Base-by-base conservation (phyloP, 192 early-diverging fungal genomes). In the Coemansia sp. region DNA sequence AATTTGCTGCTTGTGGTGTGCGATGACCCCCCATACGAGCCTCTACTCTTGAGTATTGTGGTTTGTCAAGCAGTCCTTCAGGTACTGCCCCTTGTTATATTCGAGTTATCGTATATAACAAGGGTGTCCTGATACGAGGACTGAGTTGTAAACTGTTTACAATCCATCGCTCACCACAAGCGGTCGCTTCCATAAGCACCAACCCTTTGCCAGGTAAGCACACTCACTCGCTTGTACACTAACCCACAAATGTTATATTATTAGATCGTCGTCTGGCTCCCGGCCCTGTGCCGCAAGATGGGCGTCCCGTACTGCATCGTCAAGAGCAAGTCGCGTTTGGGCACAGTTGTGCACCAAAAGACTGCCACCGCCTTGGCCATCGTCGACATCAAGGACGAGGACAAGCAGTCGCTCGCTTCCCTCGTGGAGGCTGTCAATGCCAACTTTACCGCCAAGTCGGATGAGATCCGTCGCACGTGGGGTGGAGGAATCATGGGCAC, bases 241-340 rank as follows among this genome's bases (percentile, higher is more conserved):
- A 49, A 18, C 48, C 4, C 20, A 20, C 24, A 26, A 22, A 19
- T 19, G 9, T 39, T 4, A 43, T 53, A 10, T 51, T 3, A 32
- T 23, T 70, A 84, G 87, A 77, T 99, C 60, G 96, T 99, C 69
- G 75, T 99, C 71, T 99, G 93, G 93, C 90, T 99, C 73, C 97
- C 97, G 59, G 97, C 96, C 67, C 91, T 99, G 58, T 99, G 97
- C 91, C 92, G 95, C 76, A 99, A 99, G 92, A 97, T 97, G 96
- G 94, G 93, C 81, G 86, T 99, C 81, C 97, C 97, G 60, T 99
- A 99, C 89, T 88, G 85, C 85, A 97, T 99, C 80, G 93, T 99
- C 81, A 99, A 99, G 94, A 87, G 92, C 74, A 99, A 99, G 90
- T 87, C 92, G 81, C 89, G 97, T 79, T 90, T 99, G 78, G 97